phyloP scores from a whole-genome alignment of 768 basidiomycete genomes.

The Sporobolomyces roseus region DNA sequence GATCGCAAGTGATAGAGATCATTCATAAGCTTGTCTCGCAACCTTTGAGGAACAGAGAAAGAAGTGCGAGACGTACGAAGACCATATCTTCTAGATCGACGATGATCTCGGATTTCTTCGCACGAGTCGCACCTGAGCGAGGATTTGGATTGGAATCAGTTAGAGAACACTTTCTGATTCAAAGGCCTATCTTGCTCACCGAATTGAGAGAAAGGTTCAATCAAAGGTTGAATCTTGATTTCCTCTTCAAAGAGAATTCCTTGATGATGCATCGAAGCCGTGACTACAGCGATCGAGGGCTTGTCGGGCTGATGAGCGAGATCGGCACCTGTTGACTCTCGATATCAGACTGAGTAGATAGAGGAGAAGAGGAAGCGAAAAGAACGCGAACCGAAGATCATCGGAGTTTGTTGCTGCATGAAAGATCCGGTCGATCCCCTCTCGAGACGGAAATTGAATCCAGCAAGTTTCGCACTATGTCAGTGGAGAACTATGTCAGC shows the following conservation, averaged over 20 bases:
- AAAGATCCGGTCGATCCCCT: background rate
- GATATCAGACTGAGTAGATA: background rate
- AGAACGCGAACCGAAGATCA: conserved; percentile 18
- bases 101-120: conserved; percentile 21
- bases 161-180: no score
- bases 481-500: background rate
- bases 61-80: background rate
- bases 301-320: conserved; percentile 20
- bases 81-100: conserved; percentile 6
- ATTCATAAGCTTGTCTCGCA: no score
- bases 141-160: background rate
- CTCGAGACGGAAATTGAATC: conserved; percentile 5
- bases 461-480: conserved; percentile 9
- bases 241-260: conserved; percentile 10
- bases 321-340: conserved; percentile 6
- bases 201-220: conserved; percentile 6
- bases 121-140: background rate
- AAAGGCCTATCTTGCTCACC: background rate
- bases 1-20: no score
- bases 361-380: no score
- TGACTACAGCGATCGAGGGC: conserved; percentile 27
- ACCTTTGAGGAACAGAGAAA: background rate
- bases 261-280: background rate
- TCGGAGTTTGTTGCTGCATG: background rate
- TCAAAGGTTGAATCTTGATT: background rate